Percentiles rank a stretch among this genome's conserved stretches.
These are phyloP conservation scores for Capronia coronata DNA, from an alignment of 2,329 filamentous ascomycete genomes.

Conservation along the genomic window DNA sequence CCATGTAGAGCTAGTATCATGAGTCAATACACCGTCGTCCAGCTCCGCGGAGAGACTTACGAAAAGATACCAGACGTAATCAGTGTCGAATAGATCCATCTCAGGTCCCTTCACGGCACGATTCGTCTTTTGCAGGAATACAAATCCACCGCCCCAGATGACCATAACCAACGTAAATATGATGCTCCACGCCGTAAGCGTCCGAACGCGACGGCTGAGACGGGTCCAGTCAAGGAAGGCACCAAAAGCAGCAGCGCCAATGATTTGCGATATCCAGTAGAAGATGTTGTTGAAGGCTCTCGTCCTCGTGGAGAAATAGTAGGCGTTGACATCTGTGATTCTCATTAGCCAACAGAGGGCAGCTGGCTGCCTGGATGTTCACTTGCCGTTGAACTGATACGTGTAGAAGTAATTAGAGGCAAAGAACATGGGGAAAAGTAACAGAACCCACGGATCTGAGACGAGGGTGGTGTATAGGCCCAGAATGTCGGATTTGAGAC, in stretches of 20 bases:
- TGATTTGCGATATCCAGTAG: conserved; percentile 73
- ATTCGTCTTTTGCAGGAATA: conserved; percentile 59
- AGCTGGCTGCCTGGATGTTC: not conserved
- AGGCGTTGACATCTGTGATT: conserved; percentile 52
- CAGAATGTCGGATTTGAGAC: conserved; percentile 64
- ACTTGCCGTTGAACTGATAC: conserved; percentile 55
- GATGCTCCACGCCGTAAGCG: conserved; percentile 55
- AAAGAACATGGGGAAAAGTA: conserved; percentile 69
- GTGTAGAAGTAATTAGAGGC: conserved; percentile 63
- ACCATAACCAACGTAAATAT: conserved; percentile 65
- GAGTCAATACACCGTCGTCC: conserved; percentile 49
- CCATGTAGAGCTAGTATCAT: conserved; percentile 60
- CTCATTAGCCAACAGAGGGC: not conserved
- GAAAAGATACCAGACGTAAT: conserved; percentile 72
- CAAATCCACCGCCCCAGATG: conserved; percentile 76
- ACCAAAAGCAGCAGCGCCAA: conserved; percentile 67
- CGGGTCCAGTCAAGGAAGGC: conserved; percentile 57
- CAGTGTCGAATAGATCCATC: conserved; percentile 59
- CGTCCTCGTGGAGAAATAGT: conserved; percentile 65
- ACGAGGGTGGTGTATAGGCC: conserved; percentile 63
- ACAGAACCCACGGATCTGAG: conserved; percentile 58
- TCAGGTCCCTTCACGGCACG: conserved; percentile 36
- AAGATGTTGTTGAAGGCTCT: conserved; percentile 66
- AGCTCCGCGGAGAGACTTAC: conserved; percentile 50
- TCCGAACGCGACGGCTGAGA: conserved; percentile 57